Conservation (phyloP, 495 filamentous ascomycete genomes). For the Penicillium chermesinum region DNA sequence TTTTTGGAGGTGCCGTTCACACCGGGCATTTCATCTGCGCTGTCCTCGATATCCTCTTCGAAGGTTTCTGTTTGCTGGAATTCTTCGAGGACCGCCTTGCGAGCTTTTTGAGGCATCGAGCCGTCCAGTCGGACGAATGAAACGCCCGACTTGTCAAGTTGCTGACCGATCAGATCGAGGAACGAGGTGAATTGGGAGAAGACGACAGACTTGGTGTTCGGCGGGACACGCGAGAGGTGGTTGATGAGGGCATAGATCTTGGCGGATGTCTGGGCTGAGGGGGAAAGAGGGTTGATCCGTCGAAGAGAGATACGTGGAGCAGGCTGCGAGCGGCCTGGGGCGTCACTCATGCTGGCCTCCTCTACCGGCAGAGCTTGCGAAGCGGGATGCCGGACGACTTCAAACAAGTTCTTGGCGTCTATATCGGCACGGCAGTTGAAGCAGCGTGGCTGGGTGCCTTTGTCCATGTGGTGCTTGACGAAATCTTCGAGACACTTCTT, state of each 20-base stretch:
- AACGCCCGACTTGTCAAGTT: constrained; percentile 66
- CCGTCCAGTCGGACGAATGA: constrained; percentile 84
- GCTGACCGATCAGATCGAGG: constrained; percentile 80
- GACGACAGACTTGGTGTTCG: constrained; percentile 80
- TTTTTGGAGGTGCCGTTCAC: constrained; percentile 17
- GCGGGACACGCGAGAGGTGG: constrained; percentile 63
- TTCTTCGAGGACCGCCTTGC: constrained; percentile 65
- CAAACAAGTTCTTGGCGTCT: constrained; percentile 79
- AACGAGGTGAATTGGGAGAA: constrained; percentile 98
- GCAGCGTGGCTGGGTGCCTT: constrained; percentile 68
- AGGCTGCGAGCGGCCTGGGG: constrained; percentile 20
- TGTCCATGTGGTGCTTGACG: constrained; percentile 78
- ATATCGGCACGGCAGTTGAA: constrained; percentile 85
- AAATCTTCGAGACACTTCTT: constrained; percentile 84
- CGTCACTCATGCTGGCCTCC: constrained; percentile 31
- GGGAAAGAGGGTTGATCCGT: constrained; percentile 66
- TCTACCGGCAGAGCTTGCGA: constrained; percentile 24
- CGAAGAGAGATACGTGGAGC: constrained; percentile 71
- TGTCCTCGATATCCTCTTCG: constrained; percentile 32
- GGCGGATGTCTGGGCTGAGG: constrained; percentile 57
- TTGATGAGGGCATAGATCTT: constrained; percentile 78
- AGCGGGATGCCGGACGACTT: constrained; percentile 63
- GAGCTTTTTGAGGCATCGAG: constrained; percentile 77
- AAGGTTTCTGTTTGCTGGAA: constrained; percentile 53
- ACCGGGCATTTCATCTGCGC: constrained; percentile 17